Evolutionary conservation across 75 land plant species (phyloP).

Genomic region (Picea sitchensis): DNA sequence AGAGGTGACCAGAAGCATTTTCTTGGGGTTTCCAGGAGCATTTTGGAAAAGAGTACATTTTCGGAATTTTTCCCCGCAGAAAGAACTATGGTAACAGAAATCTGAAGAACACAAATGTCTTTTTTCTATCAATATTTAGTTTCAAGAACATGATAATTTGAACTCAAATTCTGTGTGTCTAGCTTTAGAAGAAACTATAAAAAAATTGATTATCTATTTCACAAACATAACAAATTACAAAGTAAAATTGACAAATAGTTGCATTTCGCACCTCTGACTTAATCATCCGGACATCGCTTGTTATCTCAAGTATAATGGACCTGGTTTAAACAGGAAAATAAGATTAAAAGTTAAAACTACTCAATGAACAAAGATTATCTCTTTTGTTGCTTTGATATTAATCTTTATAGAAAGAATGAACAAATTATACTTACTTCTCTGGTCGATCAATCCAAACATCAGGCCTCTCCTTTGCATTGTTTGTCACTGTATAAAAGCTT

Average conservation of each 20-base stretch:
- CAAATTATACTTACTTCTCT: conserved; percentile 59
- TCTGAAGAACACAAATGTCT: too few relatives aligned
- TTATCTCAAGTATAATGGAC: conserved; percentile 82
- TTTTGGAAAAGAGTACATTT: too few relatives aligned
- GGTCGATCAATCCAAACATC: conserved; percentile 98
- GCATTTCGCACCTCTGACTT: conserved; percentile 64
- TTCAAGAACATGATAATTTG: background rate
- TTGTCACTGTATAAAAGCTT: conserved; percentile 81
- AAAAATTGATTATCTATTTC: background rate
- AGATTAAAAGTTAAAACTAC: too few relatives aligned
- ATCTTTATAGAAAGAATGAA: background rate
- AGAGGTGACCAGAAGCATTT: too few relatives aligned
- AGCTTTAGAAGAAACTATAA: background rate
- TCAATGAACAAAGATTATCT: background rate
- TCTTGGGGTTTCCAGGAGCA: too few relatives aligned
- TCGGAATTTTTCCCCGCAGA: too few relatives aligned
- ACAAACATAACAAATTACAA: background rate
- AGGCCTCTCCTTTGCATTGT: conserved; percentile 91
- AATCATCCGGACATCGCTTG: conserved; percentile 94
- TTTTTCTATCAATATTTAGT: too few relatives aligned
- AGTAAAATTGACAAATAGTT: background rate
- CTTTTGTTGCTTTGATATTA: background rate
- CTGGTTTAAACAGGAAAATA: conserved; percentile 29
- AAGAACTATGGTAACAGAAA: too few relatives aligned
- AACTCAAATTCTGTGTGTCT: background rate